Evolutionary conservation across 257 asterid genomes (phyloP), one percentile per base, ranked within the genome.

Genomic region (Ballota nigra): DNA sequence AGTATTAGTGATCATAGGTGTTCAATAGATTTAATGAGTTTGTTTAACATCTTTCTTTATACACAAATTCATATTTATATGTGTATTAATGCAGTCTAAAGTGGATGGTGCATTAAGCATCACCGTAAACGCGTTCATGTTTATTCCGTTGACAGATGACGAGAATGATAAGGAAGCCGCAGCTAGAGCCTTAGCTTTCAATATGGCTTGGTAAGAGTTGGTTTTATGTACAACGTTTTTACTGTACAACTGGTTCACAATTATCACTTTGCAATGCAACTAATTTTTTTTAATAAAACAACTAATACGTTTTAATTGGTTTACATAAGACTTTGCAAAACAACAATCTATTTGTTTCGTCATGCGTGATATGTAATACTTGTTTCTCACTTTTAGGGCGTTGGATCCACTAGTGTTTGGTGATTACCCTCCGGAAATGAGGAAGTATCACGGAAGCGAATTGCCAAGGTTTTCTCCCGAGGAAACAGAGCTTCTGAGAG

Each of bases 371-470:
- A n/a, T n/a, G n/a, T n/a, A n/a, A n/a, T n/a, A n/a, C 43, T 55
- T 6, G 22, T 63, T 49, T 29, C 5, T 13, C 18, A 4, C 60
- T 13, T 64, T 71, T 69, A 92, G 96, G 97, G 64, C 67, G 6
- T 66, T 85, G 65, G 98, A 92, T 79, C 97, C 96, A 1, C 66
- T 88, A 0, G 71, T 92, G 33, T 81, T 75, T 36, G 98, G 97
- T 7, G 89, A 92, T 49, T 89, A 92, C 77, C 98, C 98, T 66
- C 83, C 79, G 11, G 96, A 89, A 83, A 92, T 92, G 98, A 88
- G 71, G 63, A 78, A 41, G 15, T 77, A 78, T 73, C 94, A 66
- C 15, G 88, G 90, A 70, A 71, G 63, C 62, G 80, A 84, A 51
- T 67, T 92, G 20, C 95, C 91, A 1, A 80, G 8, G 4, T 92